Evolutionary conservation across 345 rosid species (phyloP), one percentile per base, ranked within the genome.

Genomic region (Geranium rotundifolium): DNA sequence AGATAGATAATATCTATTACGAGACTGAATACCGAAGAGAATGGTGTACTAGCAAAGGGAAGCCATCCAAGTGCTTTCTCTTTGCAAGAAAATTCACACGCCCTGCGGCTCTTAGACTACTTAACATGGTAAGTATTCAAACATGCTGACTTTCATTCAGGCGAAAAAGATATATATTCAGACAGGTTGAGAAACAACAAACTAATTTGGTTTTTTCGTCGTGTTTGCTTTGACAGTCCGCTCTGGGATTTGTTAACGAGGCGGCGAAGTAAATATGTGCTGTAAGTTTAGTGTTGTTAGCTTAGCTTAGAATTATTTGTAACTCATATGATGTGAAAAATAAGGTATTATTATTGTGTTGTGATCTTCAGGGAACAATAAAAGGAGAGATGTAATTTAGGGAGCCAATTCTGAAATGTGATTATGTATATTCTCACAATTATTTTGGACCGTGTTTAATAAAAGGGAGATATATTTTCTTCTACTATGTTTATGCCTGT

Each of bases 31-130:
- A 84, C 76, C 58, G 91, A 54, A 75, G 87, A 84, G 99, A 92
- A 74, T 89, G 99, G 99, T 92, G 99, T 79, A 84, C 76, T 65
- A 84, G 85, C 83, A 77, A 88, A 71, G 95, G 91, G 58, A 84
- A 84, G 63, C 91, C 95, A 27, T 75, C 96, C 4, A 71, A 71
- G 0, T 89, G 97, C 77, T 93, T 93, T 71, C 99, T 89, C 61
- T 93, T 93, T 63, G 97, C 97, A 1, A 81, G 99, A 79, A 93
- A 93, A 77, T 93, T 93, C 74, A 93, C 95, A 19, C 81, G 91
- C 27, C 90, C 97, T 4, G 90, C 96, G 27, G 97, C 99, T 31
- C 75, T 93, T 63, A 85, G 84, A 62, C 95, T 87, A 61, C 90
- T 87, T 59, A 74, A 74, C 17, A 72, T 78, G 77, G 98, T 89